These are phyloP conservation scores for Epithemia pelagica DNA, from an alignment of 108 stramenopile genomes.

Conservation along the genomic window DNA sequence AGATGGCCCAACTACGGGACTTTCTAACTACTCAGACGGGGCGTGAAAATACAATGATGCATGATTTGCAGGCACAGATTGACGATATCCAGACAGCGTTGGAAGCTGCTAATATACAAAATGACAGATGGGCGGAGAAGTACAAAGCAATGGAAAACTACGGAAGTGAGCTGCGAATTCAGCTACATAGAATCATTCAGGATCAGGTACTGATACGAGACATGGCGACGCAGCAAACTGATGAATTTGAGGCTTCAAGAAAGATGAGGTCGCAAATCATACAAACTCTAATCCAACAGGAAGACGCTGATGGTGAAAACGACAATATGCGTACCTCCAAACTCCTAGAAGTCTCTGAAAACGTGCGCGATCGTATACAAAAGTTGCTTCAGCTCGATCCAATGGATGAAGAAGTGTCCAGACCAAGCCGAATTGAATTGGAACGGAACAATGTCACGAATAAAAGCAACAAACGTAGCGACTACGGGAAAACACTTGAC, in stretches of 20 bases:
- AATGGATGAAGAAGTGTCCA: background rate
- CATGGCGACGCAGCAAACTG: slow-evolving; percentile 29
- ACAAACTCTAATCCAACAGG: slow-evolving; percentile 32
- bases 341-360: slow-evolving; percentile 20
- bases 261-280: slow-evolving; percentile 32
- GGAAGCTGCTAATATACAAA: slow-evolving; percentile 11
- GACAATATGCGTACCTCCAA: slow-evolving; percentile 6
- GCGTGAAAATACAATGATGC: slow-evolving; percentile 50
- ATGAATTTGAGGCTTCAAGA: slow-evolving; percentile 28
- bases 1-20: slow-evolving; percentile 24
- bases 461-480: background rate
- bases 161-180: slow-evolving; percentile 8
- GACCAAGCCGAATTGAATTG: slow-evolving; percentile 6
- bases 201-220: slow-evolving; percentile 28
- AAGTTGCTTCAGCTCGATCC: slow-evolving; percentile 12
- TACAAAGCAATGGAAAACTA: slow-evolving; percentile 12
- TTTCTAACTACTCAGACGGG: slow-evolving; percentile 17
- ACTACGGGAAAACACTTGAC: background rate
- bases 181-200: slow-evolving; percentile 19
- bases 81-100: slow-evolving; percentile 34
- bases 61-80: slow-evolving; percentile 67
- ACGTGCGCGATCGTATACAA: slow-evolving; percentile 13
- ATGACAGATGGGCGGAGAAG: slow-evolving; percentile 9
- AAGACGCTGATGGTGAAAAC: slow-evolving; percentile 20
- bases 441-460: slow-evolving; percentile 1